Base-by-base conservation (phyloP, 2,329 filamentous ascomycete genomes). In the Microdochium nivale region DNA sequence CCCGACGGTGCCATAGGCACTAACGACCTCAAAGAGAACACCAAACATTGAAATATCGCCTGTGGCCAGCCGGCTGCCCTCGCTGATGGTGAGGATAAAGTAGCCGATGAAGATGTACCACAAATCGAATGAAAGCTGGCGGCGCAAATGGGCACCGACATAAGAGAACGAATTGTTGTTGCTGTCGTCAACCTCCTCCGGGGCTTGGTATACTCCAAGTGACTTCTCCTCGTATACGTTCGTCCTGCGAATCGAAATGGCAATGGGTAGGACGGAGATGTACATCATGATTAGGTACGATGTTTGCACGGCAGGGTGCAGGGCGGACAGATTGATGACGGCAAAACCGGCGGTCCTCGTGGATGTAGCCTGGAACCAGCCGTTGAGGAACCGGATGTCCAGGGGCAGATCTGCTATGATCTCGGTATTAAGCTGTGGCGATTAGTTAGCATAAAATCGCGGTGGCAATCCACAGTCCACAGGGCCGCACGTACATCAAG, bases 271-370 rank as follows among this genome's bases (percentile, higher is more conserved):
- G 54, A 96, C 88, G 53, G 91, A 96, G 55, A 97, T 96, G 69
- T 97, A 97, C 94, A 97, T 97, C 94, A 97, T 97, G 68, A 97
- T 85, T 69, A 97, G 75, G 71, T 96, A 97, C 24, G 90, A 89
- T 14, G 95, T 90, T 62, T 96, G 91, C 53, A 96, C 89, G 2
- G 88, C 94, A 1, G 94, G 91, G 58, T 97, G 91, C 2, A 99
- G 74, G 0, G 79, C 71, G 1, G 87, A 74, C 37, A 97, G 72
- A 64, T 86, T 90, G 59, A 97, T 81, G 27, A 87, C 88, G 1
- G 87, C 78, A 62, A 96, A 96, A 0, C 94, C 92, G 3, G 94
- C 92, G 0, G 94, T 97, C 64, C 94, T 78, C 1, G 92, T 97
- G 4, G 89, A 85, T 0, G 86, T 84, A 1, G 92, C 92, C 67